A percentile compares a stretch with the other conserved stretches of the same genome.
Evolutionary conservation across 148 eudicot species (phyloP).

Genomic region (Amaranthus palmeri): DNA sequence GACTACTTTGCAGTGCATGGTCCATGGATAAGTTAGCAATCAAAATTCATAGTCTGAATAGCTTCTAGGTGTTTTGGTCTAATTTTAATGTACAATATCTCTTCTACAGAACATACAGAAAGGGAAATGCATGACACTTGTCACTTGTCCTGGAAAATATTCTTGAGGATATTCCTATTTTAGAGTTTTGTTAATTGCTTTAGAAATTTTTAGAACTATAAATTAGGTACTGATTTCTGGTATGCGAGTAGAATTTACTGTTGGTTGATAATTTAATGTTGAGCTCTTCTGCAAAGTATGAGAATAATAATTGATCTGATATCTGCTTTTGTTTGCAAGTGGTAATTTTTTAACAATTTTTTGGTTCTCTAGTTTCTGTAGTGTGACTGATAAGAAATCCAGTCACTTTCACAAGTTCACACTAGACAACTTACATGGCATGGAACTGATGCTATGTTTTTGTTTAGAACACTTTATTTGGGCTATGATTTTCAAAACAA

Average conservation of each 20-base stretch:
- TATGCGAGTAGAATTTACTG: not conserved
- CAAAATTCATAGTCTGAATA: not conserved
- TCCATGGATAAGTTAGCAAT: not conserved
- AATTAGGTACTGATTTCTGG: not conserved
- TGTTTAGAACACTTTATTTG: not conserved
- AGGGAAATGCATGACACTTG: not conserved
- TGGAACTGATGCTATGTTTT: not conserved
- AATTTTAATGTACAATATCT: not conserved
- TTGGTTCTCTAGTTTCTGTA: too few relatives aligned
- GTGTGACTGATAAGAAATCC: too few relatives aligned
- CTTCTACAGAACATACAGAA: not conserved
- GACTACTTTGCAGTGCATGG: not conserved
- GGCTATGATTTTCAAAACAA: not conserved
- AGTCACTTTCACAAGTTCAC: too few relatives aligned
- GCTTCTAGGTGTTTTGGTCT: not conserved
- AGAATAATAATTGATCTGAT: too few relatives aligned
- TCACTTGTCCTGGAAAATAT: not conserved
- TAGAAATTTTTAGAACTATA: not conserved
- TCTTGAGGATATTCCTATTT: not conserved
- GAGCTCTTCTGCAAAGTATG: not conserved
- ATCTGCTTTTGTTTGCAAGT: too few relatives aligned
- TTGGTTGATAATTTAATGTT: not conserved
- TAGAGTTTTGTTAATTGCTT: not conserved
- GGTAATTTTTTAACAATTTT: too few relatives aligned
- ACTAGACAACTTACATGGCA: not conserved